Evolutionary conservation across 805 yeast species (phyloP), one percentile per base, ranked within the genome.

Genomic region (Starmerella floricola): DNA sequence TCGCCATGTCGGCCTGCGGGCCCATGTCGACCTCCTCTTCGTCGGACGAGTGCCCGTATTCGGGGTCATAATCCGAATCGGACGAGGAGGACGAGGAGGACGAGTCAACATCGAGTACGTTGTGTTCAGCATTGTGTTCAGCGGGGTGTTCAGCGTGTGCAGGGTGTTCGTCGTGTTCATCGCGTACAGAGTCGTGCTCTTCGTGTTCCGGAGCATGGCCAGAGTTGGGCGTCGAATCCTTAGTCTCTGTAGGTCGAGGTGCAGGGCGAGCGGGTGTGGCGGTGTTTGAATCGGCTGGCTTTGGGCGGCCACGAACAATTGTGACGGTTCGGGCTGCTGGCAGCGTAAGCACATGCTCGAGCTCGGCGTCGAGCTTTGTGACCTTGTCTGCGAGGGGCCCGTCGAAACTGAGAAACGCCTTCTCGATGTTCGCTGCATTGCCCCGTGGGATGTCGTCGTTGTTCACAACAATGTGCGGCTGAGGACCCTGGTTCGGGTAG

Each of bases 401-500:
- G 21, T 50, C 56, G 29, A 56, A 53, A n/a, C 51, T 52, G 28
- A 49, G 61, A 57, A 76, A 81, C 6, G 86, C 88, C 4, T 58
- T 50, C 53, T 80, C 88, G n/a, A 80, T 64, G 50, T 79, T 79
- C 12, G 70, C 63, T 12, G 82, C 72, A 55, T 62, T 76, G 0
- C 87, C 88, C 44, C 74, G 63, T 1, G 88, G 85, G 12, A 80
- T 76, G 26, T 78, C 83, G 27, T 71, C 69, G 59, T 79, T 79
- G 40, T 74, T 63, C 6, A 81, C 79, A 10, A 13, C 12, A 23
- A 51, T 47, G 12, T 31, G 21, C 2, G 49, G 44, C 2, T 34
- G 44, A 4, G 30, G 34, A 15, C 46, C 52, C 40, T 40, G 46
- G 28, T 66, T 61, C 0, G 85, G 85, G 51, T 77, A 80, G 27